A percentile compares a stretch with the other conserved stretches of the same genome.
Conservation (phyloP, 2,329 filamentous ascomycete species). For the Penicillium freii region DNA sequence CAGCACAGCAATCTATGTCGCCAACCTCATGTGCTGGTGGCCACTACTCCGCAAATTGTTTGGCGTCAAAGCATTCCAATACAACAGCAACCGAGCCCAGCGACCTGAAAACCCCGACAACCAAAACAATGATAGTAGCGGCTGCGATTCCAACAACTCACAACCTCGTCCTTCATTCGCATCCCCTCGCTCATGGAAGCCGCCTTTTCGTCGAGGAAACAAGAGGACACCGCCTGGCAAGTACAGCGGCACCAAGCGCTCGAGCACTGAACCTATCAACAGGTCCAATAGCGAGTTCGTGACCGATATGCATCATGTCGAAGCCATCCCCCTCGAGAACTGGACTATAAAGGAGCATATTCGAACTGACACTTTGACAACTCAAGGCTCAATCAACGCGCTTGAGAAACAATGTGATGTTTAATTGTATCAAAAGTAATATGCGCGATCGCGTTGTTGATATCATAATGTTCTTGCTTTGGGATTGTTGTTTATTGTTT, state of each 20-base stretch:
- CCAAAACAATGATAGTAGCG: slow-evolving; percentile 19
- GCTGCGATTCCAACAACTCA: slow-evolving; percentile 15
- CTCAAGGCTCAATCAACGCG: background rate
- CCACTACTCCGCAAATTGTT: slow-evolving; percentile 32
- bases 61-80: slow-evolving; percentile 29
- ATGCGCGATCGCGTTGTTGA: background rate
- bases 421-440: background rate
- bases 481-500: background rate
- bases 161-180: slow-evolving; percentile 24
- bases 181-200: slow-evolving; percentile 11
- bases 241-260: slow-evolving; percentile 6
- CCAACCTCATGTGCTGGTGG: slow-evolving; percentile 44
- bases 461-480: background rate
- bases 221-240: background rate
- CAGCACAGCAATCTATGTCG: slow-evolving; percentile 45
- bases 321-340: slow-evolving; percentile 14
- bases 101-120: slow-evolving; percentile 11
- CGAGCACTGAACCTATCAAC: slow-evolving; percentile 23
- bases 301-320: slow-evolving; percentile 7
- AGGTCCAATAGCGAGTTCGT: slow-evolving; percentile 8
- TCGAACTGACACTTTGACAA: slow-evolving; percentile 2
- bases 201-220: slow-evolving; percentile 8
- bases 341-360: slow-evolving; percentile 6
- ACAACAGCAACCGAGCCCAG: slow-evolving; percentile 27
- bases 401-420: background rate